Evolutionary conservation across 768 basidiomycete genomes (phyloP).

Genomic region (Boletus patriciae): DNA sequence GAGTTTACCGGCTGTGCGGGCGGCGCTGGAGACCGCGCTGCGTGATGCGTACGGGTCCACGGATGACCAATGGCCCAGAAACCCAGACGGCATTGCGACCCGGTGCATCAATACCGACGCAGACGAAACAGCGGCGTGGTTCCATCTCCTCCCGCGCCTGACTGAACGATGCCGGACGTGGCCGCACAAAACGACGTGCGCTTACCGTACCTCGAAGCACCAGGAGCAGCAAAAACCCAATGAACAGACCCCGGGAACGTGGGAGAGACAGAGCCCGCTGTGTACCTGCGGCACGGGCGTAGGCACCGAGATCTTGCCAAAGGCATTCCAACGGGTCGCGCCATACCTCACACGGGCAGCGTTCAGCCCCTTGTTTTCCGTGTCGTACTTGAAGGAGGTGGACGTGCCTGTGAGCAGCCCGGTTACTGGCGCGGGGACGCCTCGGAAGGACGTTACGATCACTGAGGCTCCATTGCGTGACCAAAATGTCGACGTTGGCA

Average conservation of each 20-base stretch:
- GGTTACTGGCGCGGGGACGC: not conserved
- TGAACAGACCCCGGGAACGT: constrained; percentile 33
- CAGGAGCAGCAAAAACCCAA: constrained; percentile 13
- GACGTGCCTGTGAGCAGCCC: not conserved
- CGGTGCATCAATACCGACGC: constrained; percentile 8
- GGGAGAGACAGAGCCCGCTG: constrained; percentile 7
- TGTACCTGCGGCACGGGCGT: constrained; percentile 17
- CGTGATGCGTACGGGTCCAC: no score
- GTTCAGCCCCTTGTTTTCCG: constrained; percentile 52
- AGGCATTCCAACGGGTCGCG: constrained; percentile 38
- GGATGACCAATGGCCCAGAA: not conserved
- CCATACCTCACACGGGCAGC: constrained; percentile 52
- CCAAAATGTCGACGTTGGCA: not conserved
- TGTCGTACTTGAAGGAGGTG: constrained; percentile 44
- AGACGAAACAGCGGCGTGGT: constrained; percentile 41
- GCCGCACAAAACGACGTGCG: constrained; percentile 46
- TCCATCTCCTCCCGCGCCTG: constrained; percentile 49
- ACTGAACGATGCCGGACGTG: constrained; percentile 57
- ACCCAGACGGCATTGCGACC: constrained; percentile 4
- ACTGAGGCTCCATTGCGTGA: not conserved
- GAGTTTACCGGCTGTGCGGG: constrained; percentile 14
- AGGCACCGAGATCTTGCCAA: constrained; percentile 13
- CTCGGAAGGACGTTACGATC: not conserved
- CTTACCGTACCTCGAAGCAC: constrained; percentile 24
- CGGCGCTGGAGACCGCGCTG: not conserved